Evolutionary conservation across 352 stramenopile species (phyloP), one percentile per base, ranked within the genome.

Genomic region (Phytophthora ramorum): DNA sequence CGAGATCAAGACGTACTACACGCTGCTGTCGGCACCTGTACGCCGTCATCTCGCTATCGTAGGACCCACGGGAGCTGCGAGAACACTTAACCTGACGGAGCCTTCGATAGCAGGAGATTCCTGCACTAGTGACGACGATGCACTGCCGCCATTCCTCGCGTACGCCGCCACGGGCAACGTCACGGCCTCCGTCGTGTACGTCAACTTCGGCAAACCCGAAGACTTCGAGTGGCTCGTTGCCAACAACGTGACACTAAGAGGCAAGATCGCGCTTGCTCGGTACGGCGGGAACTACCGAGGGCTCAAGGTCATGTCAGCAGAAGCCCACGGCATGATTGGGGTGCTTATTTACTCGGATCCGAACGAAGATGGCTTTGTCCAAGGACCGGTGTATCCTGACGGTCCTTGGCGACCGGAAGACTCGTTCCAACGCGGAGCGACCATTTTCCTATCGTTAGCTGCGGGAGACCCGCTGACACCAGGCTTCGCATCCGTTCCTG

Each of bases 341-440:
- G 69, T 80, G 2, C 56, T 95, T 1, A 88, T 95, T 59, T 95
- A 92, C 62, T 89, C 73, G 49, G 85, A 95, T 61, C 87, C 87
- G 8, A 57, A 70, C 32, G 71, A 95, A 24, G 87, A 95, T 66
- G 87, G 87, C 7, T 94, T 82, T 49, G 63, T 60, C 12, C 56
- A 66, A 6, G 83, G 85, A 17, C 32, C 63, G 5, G 77, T 81
- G 1, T 95, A 93, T 66, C 83, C 85, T 0, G 62, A 90, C 2
- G 87, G 87, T 24, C 69, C 73, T 12, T 95, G 81, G 79, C 67
- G 87, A 24, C 79, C 83, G 2, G 54, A 61, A 16, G 69, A 70
- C 9, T 76, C 74, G 13, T 79, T 95, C 12, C 85, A 95, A 60
- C 76, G 87, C 28, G 87, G 87, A 34, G 86, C 78, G 1, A 74